Conservation (phyloP, 306 rosid genomes). For the Carpinus viminea region DNA sequence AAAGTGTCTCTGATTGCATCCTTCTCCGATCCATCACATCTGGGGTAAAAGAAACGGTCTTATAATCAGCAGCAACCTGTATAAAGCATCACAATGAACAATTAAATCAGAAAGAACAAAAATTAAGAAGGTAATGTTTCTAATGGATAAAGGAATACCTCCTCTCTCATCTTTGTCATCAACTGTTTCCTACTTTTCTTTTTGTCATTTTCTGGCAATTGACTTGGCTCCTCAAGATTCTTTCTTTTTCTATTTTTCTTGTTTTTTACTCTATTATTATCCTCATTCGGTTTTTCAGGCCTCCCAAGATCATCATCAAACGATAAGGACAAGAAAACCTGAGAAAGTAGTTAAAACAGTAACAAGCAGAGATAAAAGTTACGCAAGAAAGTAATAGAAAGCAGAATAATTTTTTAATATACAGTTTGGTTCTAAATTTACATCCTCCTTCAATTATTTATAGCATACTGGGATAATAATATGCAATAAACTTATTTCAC, state of each 20-base stretch:
- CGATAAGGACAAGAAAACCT: slow-evolving; percentile 81
- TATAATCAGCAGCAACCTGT: slow-evolving; percentile 94
- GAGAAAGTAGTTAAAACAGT: slow-evolving; percentile 36
- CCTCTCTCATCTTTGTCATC: slow-evolving; percentile 69
- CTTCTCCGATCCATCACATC: slow-evolving; percentile 68
- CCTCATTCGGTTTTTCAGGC: slow-evolving; percentile 54
- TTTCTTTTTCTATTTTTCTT: slow-evolving; percentile 67
- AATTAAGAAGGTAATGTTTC: slow-evolving; percentile 22
- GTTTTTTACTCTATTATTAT: slow-evolving; percentile 49
- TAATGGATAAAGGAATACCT: slow-evolving; percentile 51
- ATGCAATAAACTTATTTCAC: background rate
- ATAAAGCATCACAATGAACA: slow-evolving; percentile 22
- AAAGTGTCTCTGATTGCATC: slow-evolving; percentile 86
- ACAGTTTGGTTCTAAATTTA: background rate
- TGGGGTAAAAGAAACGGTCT: slow-evolving; percentile 74
- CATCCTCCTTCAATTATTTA: background rate
- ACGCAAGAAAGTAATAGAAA: background rate
- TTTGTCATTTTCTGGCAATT: slow-evolving; percentile 58
- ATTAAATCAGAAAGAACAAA: slow-evolving; percentile 19
- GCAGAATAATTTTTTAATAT: background rate
- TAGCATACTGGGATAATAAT: background rate
- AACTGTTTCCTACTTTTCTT: slow-evolving; percentile 67
- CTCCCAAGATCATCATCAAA: slow-evolving; percentile 82
- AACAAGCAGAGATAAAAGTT: slow-evolving; percentile 9
- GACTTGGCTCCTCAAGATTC: slow-evolving; percentile 56